phyloP scores from a whole-genome alignment of 2,329 filamentous ascomycete species.

The Colletotrichum orbiculare region DNA sequence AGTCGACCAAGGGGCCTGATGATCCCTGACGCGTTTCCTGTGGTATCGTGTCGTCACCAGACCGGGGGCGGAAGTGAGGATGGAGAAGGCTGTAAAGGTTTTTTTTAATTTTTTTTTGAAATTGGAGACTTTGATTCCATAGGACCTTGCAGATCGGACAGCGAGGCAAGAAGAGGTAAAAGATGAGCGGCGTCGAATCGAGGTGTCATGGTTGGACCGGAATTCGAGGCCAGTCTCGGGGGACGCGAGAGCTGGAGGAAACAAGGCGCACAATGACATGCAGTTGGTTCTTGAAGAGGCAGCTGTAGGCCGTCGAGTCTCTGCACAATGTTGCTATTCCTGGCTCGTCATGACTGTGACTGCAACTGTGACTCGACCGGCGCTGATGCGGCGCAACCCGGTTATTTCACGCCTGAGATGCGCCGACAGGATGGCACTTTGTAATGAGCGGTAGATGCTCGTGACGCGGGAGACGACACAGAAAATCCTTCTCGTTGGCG shows the following conservation, averaged over 20 bases:
- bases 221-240: slow-evolving; percentile 23
- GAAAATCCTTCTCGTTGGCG: too few species aligned
- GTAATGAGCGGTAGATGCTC: too few species aligned
- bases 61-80: slow-evolving; percentile 9
- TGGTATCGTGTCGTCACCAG: slow-evolving; percentile 27
- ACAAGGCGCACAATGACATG: slow-evolving; percentile 13
- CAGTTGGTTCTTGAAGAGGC: slow-evolving; percentile 29
- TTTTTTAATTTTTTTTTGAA: not conserved
- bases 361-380: too few species aligned
- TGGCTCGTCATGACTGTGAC: slow-evolving; percentile 6
- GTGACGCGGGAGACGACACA: too few species aligned
- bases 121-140: too few species aligned
- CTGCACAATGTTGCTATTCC: slow-evolving; percentile 33
- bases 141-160: too few species aligned
- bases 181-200: not conserved
- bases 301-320: slow-evolving; percentile 22
- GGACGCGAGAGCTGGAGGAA: slow-evolving; percentile 19
- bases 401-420: not conserved
- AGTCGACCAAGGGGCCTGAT: slow-evolving; percentile 4
- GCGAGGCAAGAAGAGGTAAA: too few species aligned
- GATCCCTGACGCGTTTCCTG: slow-evolving; percentile 7
- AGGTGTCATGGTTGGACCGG: slow-evolving; percentile 13
- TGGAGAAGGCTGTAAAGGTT: not conserved
- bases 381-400: slow-evolving; percentile 10
- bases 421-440: too few species aligned